Evolutionary conservation across 164 flowering plant species (phyloP), one percentile per base, ranked within the genome.

Genomic region (Dillenia turbinata): DNA sequence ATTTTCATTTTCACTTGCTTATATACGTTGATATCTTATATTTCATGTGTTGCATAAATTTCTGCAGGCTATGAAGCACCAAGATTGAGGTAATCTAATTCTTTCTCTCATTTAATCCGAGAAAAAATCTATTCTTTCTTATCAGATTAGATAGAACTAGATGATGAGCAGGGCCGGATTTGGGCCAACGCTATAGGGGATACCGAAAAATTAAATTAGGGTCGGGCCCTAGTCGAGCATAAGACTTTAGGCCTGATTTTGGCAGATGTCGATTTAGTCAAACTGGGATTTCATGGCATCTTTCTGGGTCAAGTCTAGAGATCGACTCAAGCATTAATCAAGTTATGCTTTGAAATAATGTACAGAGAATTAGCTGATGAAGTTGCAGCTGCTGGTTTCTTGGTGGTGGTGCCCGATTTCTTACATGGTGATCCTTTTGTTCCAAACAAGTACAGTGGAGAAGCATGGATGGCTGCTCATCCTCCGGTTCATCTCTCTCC

Each of bases 41-140:
- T 61, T 33, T 19, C 40, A 15, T 52, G 24, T 9, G 2, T 51
- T 9, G 45, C 1, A 24, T 61, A 19, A 49, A 57, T 33, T 65
- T 61, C 59, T 75, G 69, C 78, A 83, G 84, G 87, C 11, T 80
- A 63, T 69, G 84, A 83, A 69, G 78, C 82, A 19, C 87, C 84
- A 56, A 83, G 76, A n/a, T 61, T 83, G 74, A 82, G 86, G 86
- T 82, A 71, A 48, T 10, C 10, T 48, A 17, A 43, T 17, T 12
- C 17, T 10, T 12, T 1, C 40, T 63, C 49, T 52, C 40, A 16
- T 10, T 45, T 1, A 48, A 0, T 8, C 12, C 8, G 24, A 0
- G 22, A 19, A 47, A 12, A 47, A 44, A 10, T 48, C 12, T 13
- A 48, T 48, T 13, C 22, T 13, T 10, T 13, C 2, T 13, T 10